Percentiles rank a stretch among this genome's conserved stretches.
Conservation (phyloP, 306 rosid species). For the Acmispon strigosus region DNA sequence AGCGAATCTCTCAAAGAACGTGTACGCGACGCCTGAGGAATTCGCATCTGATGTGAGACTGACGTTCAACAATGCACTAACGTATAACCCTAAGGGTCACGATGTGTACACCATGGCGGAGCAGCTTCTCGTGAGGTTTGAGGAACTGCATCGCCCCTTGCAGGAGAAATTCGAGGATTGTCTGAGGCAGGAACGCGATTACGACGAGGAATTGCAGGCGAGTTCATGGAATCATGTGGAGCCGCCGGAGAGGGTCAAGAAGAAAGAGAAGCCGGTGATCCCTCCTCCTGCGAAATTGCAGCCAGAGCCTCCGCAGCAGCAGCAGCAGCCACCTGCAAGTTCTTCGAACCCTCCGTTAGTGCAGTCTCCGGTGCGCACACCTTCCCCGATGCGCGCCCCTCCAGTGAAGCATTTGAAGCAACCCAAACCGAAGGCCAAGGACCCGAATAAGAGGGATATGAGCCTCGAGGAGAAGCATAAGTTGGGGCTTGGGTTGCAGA, state of each 20-base stretch:
- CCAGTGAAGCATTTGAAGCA: slow-evolving; percentile 74
- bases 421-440: slow-evolving; percentile 92
- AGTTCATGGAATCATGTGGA: slow-evolving; percentile 73
- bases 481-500: slow-evolving; percentile 79
- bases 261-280: slow-evolving; percentile 27
- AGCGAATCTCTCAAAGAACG: slow-evolving; percentile 41
- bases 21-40: slow-evolving; percentile 45
- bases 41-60: slow-evolving; percentile 66
- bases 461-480: slow-evolving; percentile 83
- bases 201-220: slow-evolving; percentile 67
- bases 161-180: slow-evolving; percentile 33
- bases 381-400: slow-evolving; percentile 51
- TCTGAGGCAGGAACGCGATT: slow-evolving; percentile 26
- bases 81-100: slow-evolving; percentile 79
- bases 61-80: slow-evolving; percentile 68
- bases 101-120: slow-evolving; percentile 58
- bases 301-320: background rate
- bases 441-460: slow-evolving; percentile 86
- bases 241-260: slow-evolving; percentile 41
- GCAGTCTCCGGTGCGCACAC: slow-evolving; percentile 61
- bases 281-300: background rate
- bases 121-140: slow-evolving; percentile 50
- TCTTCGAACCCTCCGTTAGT: slow-evolving; percentile 45
- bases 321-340: slow-evolving; percentile 30
- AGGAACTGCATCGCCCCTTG: slow-evolving; percentile 54